Evolutionary conservation across 805 yeast genomes (phyloP).

Genomic region (Metschnikowia rubicola): DNA sequence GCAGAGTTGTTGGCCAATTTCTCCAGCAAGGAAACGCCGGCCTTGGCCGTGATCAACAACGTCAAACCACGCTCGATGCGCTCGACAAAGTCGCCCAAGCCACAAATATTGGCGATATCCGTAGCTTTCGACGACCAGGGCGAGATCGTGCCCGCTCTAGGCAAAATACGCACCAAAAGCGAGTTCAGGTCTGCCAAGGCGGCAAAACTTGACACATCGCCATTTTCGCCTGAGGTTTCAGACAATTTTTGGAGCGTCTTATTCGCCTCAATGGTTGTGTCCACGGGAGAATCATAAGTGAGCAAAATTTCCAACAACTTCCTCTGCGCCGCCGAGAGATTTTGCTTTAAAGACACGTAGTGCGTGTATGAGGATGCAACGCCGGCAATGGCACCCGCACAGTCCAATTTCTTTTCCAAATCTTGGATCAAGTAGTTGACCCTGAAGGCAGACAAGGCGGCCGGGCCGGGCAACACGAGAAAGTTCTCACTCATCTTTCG

Average conservation of each 20-base stretch:
- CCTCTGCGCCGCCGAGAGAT: conserved; percentile 38
- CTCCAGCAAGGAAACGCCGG: conserved; percentile 65
- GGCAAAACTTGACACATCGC: conserved; percentile 6
- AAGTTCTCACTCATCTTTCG: conserved; percentile 23
- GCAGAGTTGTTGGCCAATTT: conserved; percentile 43
- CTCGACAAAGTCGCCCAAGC: conserved; percentile 64
- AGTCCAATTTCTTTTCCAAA: conserved; percentile 67
- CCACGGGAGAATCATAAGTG: conserved; percentile 69
- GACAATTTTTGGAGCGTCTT: conserved; percentile 35
- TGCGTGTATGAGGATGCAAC: conserved; percentile 78
- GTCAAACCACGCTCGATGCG: conserved; percentile 91
- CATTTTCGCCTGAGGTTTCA: conserved; percentile 25
- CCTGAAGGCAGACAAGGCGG: conserved; percentile 85
- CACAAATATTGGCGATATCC: conserved; percentile 86
- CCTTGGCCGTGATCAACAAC: conserved; percentile 48
- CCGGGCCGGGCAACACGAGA: conserved; percentile 74
- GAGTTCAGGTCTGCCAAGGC: conserved; percentile 22
- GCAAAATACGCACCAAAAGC: conserved; percentile 71
- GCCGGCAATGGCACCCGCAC: conserved; percentile 57
- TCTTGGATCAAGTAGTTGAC: conserved; percentile 67
- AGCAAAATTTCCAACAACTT: conserved; percentile 58
- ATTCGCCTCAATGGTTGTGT: conserved; percentile 45
- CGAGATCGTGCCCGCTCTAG: conserved; percentile 93
- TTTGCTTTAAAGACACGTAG: conserved; percentile 59
- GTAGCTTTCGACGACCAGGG: conserved; percentile 99